phyloP scores from a whole-genome alignment of 2,329 filamentous ascomycete genomes.

The Calonectria pseudoreteaudii region DNA sequence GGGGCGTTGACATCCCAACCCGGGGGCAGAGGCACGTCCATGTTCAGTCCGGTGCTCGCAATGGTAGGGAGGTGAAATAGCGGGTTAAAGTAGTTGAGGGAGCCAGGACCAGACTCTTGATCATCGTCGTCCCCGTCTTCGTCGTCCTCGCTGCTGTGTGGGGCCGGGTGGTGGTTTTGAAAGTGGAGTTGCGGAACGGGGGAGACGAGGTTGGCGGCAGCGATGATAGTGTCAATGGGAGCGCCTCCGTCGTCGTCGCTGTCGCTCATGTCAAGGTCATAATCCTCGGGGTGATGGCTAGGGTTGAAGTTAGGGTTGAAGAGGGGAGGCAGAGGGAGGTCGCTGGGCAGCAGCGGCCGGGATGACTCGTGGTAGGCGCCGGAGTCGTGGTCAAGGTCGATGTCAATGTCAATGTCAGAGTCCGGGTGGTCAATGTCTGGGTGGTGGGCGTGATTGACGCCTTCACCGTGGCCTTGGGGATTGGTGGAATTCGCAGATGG shows the following conservation, averaged over 20 bases:
- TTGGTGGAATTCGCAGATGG: conserved; percentile 3
- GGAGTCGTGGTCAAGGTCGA: not conserved
- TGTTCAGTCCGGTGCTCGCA: conserved; percentile 22
- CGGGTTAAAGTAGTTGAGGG: conserved; percentile 31
- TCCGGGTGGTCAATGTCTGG: conserved; percentile 3
- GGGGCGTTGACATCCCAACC: conserved; percentile 25
- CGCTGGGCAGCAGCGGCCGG: conserved; percentile 19
- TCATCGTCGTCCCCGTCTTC: conserved; percentile 29
- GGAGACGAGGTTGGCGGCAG: conserved; percentile 13
- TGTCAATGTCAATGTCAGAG: conserved; percentile 16
- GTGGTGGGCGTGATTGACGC: conserved; percentile 9
- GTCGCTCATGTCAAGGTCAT: conserved; percentile 51
- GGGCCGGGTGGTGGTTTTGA: conserved; percentile 22
- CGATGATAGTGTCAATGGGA: conserved; percentile 34
- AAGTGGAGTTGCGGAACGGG: conserved; percentile 16
- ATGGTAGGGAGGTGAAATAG: conserved; percentile 22
- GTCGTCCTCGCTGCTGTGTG: conserved; percentile 26
- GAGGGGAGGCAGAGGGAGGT: conserved; percentile 22
- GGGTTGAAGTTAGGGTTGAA: conserved; percentile 20
- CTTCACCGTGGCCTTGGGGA: conserved; percentile 16
- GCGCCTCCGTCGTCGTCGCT: conserved; percentile 51
- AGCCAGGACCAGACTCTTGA: conserved; percentile 14
- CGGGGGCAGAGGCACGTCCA: conserved; percentile 32
- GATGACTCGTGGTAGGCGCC: conserved; percentile 21
- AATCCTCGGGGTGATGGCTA: conserved; percentile 32